phyloP scores from a whole-genome alignment of 2,329 filamentous ascomycete genomes.

The Trichocomaceae sp. region DNA sequence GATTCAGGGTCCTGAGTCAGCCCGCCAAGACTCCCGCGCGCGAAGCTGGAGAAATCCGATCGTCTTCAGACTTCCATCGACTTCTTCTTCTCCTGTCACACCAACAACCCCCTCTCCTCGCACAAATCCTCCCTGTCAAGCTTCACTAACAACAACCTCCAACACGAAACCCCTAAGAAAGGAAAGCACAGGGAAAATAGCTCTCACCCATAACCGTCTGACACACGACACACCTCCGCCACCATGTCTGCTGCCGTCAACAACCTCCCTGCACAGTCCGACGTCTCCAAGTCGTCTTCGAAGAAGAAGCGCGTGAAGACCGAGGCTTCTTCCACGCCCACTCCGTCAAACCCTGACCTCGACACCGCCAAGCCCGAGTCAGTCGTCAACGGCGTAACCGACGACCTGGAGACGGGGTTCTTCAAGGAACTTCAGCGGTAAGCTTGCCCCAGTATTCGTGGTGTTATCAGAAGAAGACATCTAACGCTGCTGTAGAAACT shows the following conservation, averaged over 20 bases:
- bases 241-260: constrained; percentile 58
- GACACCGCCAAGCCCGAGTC: constrained; percentile 31
- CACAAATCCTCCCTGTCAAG: background rate
- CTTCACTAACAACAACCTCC: background rate
- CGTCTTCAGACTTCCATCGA: constrained; percentile 11
- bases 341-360: constrained; percentile 19
- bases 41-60: constrained; percentile 3
- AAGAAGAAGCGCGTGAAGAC: constrained; percentile 55
- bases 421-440: constrained; percentile 89
- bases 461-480: constrained; percentile 13
- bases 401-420: constrained; percentile 64
- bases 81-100: constrained; percentile 6
- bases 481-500: constrained; percentile 53
- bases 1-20: background rate
- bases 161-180: background rate
- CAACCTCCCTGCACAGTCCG: constrained; percentile 53
- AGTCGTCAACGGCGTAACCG: constrained; percentile 40
- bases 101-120: background rate
- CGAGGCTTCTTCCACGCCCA: constrained; percentile 37
- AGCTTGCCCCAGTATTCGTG: constrained; percentile 24
- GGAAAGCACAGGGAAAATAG: too few species aligned
- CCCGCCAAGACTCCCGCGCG: background rate
- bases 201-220: background rate
- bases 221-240: constrained; percentile 7
- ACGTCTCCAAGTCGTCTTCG: constrained; percentile 54